Base-by-base conservation (phyloP, 768 basidiomycete genomes). In the Boletus barrowsii region DNA sequence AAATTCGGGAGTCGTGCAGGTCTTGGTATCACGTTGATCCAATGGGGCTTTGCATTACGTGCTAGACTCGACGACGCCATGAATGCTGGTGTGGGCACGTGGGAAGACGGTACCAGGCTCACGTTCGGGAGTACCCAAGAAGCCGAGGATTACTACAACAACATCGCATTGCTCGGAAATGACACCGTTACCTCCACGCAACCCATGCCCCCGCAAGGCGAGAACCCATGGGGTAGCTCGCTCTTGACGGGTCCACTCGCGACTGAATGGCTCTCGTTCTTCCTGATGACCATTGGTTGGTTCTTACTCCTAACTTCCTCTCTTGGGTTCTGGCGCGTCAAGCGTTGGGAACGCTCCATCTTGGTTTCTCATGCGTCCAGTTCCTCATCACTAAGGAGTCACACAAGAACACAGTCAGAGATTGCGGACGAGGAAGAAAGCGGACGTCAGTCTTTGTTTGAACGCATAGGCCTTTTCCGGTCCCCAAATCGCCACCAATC, bases 21-120 rank as follows among this genome's bases (percentile, higher is more conserved):
- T 29, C 80, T 98, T 42, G 96, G 96, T n/a, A 80, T 98, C 55
- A 98, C 95, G 13, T 79, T 98, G 51, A 96, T 98, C 54, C 96
- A 98, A 69, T 95, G 95, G 69, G 95, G 96, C 29, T 87, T 96
- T 63, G 87, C 87, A 13, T 72, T 90, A 54, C 83, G 93, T 47
- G 76, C 77, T 11, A 69, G 73, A 36, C 66, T 80, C 48, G 80
- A 86, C 58, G 60, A 78, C 10, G 60, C 60, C 42, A 76, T 76
- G 55, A 66, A 58, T 35, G 57, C 62, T 22, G 69, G 67, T 7
- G 45, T 55, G 62, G 59, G 40, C 71, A 67, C 58, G 59, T 72
- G 69, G 69, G 64, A 54, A 49, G 66, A 64, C 7, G 51, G 53
- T 15, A 49, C 56, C 9, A 68, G 47, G 49, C 75, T 84, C 44